Evolutionary conservation across 371 early-diverging fungal species (phyloP).

Genomic region (Rhizomucor miehei): DNA sequence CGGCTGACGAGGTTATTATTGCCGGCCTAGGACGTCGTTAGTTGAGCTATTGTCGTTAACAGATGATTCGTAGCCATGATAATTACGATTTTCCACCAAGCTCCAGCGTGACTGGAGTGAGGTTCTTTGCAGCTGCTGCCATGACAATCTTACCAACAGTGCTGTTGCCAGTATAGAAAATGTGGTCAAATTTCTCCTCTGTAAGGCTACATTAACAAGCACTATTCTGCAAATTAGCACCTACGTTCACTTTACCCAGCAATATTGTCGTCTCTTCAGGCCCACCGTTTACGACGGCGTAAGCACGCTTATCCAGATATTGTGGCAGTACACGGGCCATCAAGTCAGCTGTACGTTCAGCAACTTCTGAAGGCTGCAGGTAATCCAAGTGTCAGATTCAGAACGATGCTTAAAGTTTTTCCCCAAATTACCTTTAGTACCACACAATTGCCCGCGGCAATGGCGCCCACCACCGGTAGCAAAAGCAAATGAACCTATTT

Average conservation of each 20-base stretch:
- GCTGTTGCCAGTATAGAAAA: slow-evolving; percentile 90
- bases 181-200: slow-evolving; percentile 78
- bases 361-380: slow-evolving; percentile 79
- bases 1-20: slow-evolving; percentile 66
- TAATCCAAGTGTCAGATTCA: too few relatives aligned
- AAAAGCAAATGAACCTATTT: slow-evolving; percentile 58
- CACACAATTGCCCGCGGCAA: slow-evolving; percentile 90
- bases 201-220: neutral
- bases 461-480: slow-evolving; percentile 80
- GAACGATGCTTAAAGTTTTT: neutral
- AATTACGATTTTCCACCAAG: slow-evolving; percentile 79
- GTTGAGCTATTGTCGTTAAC: too few relatives aligned
- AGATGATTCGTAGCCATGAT: neutral
- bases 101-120: slow-evolving; percentile 83
- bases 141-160: slow-evolving; percentile 77
- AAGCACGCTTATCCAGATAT: slow-evolving; percentile 72
- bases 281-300: slow-evolving; percentile 77
- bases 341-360: slow-evolving; percentile 63
- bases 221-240: neutral
- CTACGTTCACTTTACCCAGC: slow-evolving; percentile 52
- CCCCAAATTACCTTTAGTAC: slow-evolving; percentile 62
- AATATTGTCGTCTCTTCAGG: slow-evolving; percentile 68
- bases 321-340: slow-evolving; percentile 60
- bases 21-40: slow-evolving; percentile 51
- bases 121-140: slow-evolving; percentile 74